Evolutionary conservation across 2,329 filamentous ascomycete genomes (phyloP).

Genomic region (Talaromyces sp.): DNA sequence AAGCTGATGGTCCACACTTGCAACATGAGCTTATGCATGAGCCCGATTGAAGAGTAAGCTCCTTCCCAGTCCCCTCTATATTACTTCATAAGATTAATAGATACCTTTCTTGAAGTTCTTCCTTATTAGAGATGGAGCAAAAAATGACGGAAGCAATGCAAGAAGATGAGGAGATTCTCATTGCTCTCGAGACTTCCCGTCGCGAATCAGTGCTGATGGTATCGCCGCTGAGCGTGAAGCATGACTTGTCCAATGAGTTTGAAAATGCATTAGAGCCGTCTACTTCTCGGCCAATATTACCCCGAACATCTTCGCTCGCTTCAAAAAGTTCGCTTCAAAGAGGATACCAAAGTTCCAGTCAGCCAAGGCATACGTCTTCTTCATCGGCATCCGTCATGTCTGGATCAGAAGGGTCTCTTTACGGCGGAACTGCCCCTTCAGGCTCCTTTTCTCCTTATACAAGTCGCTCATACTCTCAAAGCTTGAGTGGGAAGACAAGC

Average conservation of each 20-base stretch:
- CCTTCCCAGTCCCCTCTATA: not conserved
- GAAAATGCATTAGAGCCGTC: conserved; percentile 2
- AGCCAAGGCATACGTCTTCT: conserved; percentile 14
- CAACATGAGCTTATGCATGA: conserved; percentile 34
- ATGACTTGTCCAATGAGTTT: not conserved
- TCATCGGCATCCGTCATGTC: conserved; percentile 25
- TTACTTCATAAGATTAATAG: not conserved
- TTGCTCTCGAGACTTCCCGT: conserved; percentile 1
- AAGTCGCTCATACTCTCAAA: conserved; percentile 1
- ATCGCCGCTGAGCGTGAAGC: conserved; percentile 7
- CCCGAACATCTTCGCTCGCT: conserved; percentile 1
- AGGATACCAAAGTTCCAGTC: not conserved
- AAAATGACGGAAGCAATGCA: conserved; percentile 25
- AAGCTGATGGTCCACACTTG: conserved; percentile 34
- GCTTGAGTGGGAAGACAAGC: not conserved
- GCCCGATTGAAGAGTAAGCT: conserved; percentile 30
- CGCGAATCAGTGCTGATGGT: conserved; percentile 8
- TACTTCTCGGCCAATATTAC: not conserved
- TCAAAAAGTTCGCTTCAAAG: not conserved
- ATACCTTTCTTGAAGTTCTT: conserved; percentile 18
- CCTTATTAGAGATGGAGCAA: conserved; percentile 26
- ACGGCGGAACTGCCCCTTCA: conserved; percentile 7
- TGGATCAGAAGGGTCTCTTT: conserved; percentile 19
- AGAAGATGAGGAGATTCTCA: conserved; percentile 18
- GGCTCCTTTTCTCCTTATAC: conserved; percentile 11